phyloP scores from a whole-genome alignment of 2,329 filamentous ascomycete species.

The Pseudocercospora fuligena region DNA sequence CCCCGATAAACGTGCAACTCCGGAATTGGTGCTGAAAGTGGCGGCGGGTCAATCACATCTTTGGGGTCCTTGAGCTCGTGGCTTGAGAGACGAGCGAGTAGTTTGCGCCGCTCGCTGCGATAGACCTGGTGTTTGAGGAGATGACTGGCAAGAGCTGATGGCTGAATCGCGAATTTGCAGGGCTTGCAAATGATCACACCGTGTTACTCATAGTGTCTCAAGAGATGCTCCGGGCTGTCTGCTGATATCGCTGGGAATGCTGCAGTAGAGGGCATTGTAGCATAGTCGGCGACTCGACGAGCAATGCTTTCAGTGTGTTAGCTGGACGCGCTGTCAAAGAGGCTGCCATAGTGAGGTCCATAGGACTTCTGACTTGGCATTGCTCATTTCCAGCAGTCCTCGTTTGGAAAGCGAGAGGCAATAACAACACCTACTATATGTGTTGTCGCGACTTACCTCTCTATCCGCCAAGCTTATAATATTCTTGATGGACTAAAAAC shows the following conservation, averaged over 20 bases:
- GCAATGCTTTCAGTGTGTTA: no score
- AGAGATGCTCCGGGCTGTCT: constrained; percentile 7
- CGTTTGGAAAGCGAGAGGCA: no score
- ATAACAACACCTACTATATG: no score
- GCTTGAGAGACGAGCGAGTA: constrained; percentile 20
- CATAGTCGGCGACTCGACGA: not conserved
- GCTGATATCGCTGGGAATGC: not conserved
- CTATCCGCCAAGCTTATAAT: no score
- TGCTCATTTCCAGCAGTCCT: no score
- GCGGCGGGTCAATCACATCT: constrained; percentile 15
- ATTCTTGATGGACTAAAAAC: no score
- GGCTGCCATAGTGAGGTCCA: no score
- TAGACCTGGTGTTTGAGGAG: constrained; percentile 28
- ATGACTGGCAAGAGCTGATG: constrained; percentile 23
- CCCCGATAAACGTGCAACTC: constrained; percentile 23
- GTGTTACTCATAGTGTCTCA: constrained; percentile 25
- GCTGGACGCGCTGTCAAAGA: no score
- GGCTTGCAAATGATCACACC: constrained; percentile 27
- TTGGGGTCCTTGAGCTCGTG: constrained; percentile 23
- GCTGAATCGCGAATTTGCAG: constrained; percentile 27
- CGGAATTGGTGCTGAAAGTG: constrained; percentile 18
- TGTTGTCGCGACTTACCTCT: no score
- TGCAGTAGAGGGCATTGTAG: not conserved
- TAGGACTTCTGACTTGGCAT: no score
- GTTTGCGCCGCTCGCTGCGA: constrained; percentile 22